These are phyloP conservation scores for Globisporangium paroecandrum DNA, from an alignment of 352 stramenopile genomes.

Conservation along the genomic window DNA sequence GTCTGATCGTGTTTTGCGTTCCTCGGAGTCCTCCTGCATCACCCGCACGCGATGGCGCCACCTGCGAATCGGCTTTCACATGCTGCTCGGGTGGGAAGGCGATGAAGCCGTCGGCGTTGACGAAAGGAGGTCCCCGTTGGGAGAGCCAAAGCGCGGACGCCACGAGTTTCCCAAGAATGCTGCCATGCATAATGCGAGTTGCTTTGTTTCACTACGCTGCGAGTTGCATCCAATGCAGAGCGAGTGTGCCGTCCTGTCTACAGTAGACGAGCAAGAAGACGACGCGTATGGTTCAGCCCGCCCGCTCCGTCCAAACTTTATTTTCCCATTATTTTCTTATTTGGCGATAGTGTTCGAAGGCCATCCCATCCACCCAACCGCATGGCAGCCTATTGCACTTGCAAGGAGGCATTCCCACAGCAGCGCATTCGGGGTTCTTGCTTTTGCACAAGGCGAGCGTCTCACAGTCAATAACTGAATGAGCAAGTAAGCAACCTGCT, in stretches of 20 bases:
- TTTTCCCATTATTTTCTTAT: background rate
- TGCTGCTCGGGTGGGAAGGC: slow-evolving; percentile 23
- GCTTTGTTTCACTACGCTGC: background rate
- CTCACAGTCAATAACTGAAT: background rate
- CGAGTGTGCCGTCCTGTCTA: background rate
- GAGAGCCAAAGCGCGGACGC: background rate
- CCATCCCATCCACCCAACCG: background rate
- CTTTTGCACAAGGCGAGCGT: background rate
- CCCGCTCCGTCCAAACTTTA: background rate
- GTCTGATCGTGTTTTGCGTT: background rate
- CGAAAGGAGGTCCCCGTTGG: too few relatives aligned
- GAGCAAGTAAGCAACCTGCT: background rate
- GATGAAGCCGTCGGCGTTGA: slow-evolving; percentile 1
- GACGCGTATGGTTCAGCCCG: background rate
- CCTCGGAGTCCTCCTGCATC: background rate
- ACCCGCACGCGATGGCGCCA: background rate
- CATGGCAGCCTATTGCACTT: background rate
- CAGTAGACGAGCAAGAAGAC: background rate
- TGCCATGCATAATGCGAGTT: background rate
- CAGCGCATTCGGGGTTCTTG: too few relatives aligned
- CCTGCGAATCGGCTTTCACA: background rate
- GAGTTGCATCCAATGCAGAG: background rate
- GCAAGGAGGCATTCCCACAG: background rate
- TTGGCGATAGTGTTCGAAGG: background rate
- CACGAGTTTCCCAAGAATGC: background rate